phyloP scores from a whole-genome alignment of 1,284 basidiomycete genomes.

The Moesziomyces antarcticus region DNA sequence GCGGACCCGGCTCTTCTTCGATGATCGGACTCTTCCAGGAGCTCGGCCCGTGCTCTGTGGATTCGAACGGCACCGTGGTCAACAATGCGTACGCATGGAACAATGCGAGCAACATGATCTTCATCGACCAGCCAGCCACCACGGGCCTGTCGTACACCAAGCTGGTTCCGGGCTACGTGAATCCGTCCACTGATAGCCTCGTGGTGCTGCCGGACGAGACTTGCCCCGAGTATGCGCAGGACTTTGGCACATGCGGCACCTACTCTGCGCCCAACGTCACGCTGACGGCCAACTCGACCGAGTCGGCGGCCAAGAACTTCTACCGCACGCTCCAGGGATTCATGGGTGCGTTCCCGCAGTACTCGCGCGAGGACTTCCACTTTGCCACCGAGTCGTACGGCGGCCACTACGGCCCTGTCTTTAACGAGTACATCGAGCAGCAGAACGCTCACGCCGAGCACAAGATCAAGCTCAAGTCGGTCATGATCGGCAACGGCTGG shows the following conservation, averaged over 20 bases:
- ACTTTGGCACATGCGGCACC: conserved; percentile 46
- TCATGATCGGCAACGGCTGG: conserved; percentile 72
- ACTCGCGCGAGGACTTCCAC: conserved; percentile 70
- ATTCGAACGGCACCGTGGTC: conserved; percentile 73
- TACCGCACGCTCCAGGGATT: conserved; percentile 73
- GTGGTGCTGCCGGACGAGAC: conserved; percentile 29
- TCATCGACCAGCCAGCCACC: conserved; percentile 76
- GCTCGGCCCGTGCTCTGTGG: conserved; percentile 76
- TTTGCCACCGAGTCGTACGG: conserved; percentile 74
- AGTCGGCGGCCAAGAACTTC: conserved; percentile 57
- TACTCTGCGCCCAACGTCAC: conserved; percentile 47
- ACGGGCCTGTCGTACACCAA: conserved; percentile 54
- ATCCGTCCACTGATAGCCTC: conserved; percentile 25
- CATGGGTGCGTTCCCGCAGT: conserved; percentile 55
- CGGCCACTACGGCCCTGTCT: conserved; percentile 73
- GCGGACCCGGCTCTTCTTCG: conserved; percentile 74
- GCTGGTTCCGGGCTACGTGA: conserved; percentile 44
- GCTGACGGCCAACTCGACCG: conserved; percentile 49
- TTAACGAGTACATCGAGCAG: conserved; percentile 71
- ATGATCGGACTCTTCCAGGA: conserved; percentile 79
- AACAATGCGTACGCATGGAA: conserved; percentile 77
- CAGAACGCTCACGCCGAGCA: conserved; percentile 74
- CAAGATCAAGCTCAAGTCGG: conserved; percentile 74
- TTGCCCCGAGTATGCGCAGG: conserved; percentile 42
- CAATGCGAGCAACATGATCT: conserved; percentile 77